Evolutionary conservation across 352 stramenopile genomes (phyloP).

Genomic region (Hyaloperonospora brassicae): DNA sequence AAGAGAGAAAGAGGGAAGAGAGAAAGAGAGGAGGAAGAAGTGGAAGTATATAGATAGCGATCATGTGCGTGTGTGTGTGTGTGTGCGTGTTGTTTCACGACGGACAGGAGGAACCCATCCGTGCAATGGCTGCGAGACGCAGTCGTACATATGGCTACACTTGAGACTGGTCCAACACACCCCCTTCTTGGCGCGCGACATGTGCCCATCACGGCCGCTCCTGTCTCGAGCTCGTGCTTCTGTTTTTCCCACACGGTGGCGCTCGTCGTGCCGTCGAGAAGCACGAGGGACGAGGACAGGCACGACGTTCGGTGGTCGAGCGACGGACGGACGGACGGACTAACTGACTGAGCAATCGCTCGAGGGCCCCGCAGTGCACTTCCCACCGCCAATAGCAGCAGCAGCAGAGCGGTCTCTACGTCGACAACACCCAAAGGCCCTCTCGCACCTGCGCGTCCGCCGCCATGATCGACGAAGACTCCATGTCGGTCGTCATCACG

Average conservation of each 20-base stretch:
- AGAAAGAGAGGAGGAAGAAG: too few species aligned
- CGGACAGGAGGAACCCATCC: not conserved
- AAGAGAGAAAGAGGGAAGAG: too few species aligned
- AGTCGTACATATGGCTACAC: conserved; percentile 2
- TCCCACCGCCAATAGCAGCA: conserved; percentile 6
- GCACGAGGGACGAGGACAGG: conserved; percentile 22
- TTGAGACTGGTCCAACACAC: not conserved
- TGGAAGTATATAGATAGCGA: too few species aligned
- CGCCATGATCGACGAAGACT: conserved; percentile 55
- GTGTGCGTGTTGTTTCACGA: not conserved
- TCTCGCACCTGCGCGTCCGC: not conserved
- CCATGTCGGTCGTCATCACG: conserved; percentile 57
- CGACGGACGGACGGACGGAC: not conserved
- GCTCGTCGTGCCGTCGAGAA: conserved; percentile 18
- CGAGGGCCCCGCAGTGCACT: conserved; percentile 5
- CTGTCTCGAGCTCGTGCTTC: conserved; percentile 13
- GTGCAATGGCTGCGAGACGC: too few species aligned
- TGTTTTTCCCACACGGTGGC: conserved; percentile 27
- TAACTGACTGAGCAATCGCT: conserved; percentile 1
- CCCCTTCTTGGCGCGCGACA: conserved; percentile 11
- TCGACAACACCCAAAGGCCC: too few species aligned
- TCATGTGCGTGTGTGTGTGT: too few species aligned
- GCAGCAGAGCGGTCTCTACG: too few species aligned
- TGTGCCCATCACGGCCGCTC: conserved; percentile 10
- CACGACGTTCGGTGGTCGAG: conserved; percentile 8